Conservation (phyloP, 305 asterid genomes). For the Euphrasia arctica region DNA sequence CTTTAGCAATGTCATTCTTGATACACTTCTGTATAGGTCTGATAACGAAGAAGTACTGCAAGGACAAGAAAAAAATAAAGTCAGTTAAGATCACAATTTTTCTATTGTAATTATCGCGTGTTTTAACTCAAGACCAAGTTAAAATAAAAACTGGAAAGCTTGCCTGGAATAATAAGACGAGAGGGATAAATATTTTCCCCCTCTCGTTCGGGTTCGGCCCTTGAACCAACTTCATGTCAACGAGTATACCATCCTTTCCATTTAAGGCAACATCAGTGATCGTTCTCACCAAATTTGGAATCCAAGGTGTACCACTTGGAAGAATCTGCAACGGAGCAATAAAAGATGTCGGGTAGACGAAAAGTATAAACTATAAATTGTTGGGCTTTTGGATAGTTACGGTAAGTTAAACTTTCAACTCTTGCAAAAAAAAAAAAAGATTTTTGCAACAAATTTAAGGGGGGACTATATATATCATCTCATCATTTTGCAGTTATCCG, state of each 20-base stretch:
- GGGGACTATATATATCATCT: too few species aligned
- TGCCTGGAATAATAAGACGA: constrained; percentile 76
- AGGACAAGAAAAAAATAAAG: not conserved
- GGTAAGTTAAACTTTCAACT: too few species aligned
- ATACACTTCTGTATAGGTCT: constrained; percentile 59
- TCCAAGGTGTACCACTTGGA: constrained; percentile 82
- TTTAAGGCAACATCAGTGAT: constrained; percentile 65
- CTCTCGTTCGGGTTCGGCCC: constrained; percentile 83
- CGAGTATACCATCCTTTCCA: constrained; percentile 61
- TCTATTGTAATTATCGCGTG: not conserved
- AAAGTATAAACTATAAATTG: too few species aligned
- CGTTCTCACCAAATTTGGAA: constrained; percentile 59
- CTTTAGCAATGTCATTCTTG: constrained; percentile 48
- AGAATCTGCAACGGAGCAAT: constrained; percentile 49
- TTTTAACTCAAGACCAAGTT: not conserved
- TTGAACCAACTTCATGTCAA: constrained; percentile 78
- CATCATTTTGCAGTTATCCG: not conserved
- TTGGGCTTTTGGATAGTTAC: too few species aligned
- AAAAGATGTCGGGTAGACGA: too few species aligned
- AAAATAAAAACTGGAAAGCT: constrained; percentile 23
- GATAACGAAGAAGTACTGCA: constrained; percentile 71
- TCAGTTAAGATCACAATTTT: not conserved
- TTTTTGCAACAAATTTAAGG: too few species aligned
- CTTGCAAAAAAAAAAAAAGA: too few species aligned
- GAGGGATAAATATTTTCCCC: constrained; percentile 73